These are phyloP conservation scores for Aspergillus sclerotioniger DNA, from an alignment of 495 filamentous ascomycete species.

Conservation along the genomic window DNA sequence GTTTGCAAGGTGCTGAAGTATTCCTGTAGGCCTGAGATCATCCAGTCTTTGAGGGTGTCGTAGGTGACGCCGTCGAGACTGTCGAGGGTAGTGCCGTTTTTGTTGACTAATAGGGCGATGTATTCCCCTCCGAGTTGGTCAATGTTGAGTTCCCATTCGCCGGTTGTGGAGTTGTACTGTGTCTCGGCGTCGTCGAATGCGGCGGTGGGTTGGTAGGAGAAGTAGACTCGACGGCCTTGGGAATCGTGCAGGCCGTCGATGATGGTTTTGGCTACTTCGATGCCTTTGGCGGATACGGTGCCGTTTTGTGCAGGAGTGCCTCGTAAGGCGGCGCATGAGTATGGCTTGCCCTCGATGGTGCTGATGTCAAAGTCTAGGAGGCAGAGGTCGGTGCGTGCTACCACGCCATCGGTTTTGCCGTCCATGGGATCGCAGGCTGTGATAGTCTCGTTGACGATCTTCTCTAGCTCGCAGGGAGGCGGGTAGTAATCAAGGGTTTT, in stretches of 20 bases:
- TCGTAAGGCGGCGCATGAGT: slow-evolving; percentile 33
- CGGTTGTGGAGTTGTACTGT: slow-evolving; percentile 39
- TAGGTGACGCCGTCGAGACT: slow-evolving; percentile 46
- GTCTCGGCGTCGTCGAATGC: slow-evolving; percentile 43
- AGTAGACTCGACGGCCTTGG: slow-evolving; percentile 42
- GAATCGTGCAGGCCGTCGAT: slow-evolving; percentile 45
- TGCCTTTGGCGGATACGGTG: slow-evolving; percentile 39
- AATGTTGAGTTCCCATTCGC: slow-evolving; percentile 35
- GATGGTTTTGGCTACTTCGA: slow-evolving; percentile 39
- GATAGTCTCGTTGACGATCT: slow-evolving; percentile 67
- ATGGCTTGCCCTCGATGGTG: slow-evolving; percentile 39
- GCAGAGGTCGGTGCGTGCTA: slow-evolving; percentile 51
- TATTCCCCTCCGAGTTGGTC: slow-evolving; percentile 35
- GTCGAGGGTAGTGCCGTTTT: slow-evolving; percentile 22
- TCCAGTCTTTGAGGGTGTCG: slow-evolving; percentile 49
- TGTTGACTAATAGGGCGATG: slow-evolving; percentile 15
- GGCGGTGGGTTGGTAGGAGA: slow-evolving; percentile 44
- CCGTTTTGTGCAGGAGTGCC: slow-evolving; percentile 42
- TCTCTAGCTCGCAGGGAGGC: slow-evolving; percentile 72
- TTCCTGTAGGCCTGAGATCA: slow-evolving; percentile 23
- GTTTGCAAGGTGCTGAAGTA: slow-evolving; percentile 26
- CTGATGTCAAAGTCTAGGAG: slow-evolving; percentile 37
- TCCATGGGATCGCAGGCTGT: slow-evolving; percentile 49
- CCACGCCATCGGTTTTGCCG: slow-evolving; percentile 48
- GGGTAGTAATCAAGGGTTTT: slow-evolving; percentile 75